These are phyloP conservation scores for Exophiala spinifera DNA, from an alignment of 2,329 filamentous ascomycete genomes.

Conservation along the genomic window DNA sequence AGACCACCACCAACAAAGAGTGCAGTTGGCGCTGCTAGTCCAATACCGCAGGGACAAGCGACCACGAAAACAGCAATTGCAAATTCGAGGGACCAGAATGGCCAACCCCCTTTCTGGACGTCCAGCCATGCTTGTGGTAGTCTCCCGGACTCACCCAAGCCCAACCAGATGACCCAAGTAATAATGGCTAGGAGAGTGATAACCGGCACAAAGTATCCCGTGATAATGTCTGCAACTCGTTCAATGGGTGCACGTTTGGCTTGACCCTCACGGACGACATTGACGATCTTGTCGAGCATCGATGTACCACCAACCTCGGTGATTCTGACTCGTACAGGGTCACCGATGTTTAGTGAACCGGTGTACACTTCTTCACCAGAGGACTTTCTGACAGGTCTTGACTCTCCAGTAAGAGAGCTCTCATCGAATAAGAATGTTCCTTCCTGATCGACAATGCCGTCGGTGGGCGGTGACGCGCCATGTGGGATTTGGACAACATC, in stretches of 20 bases:
- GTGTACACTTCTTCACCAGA: slow-evolving; percentile 44
- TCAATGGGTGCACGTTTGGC: slow-evolving; percentile 49
- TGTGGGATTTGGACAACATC: slow-evolving; percentile 73
- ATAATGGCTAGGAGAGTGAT: slow-evolving; percentile 48
- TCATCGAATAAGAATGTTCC: slow-evolving; percentile 76
- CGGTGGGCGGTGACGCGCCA: slow-evolving; percentile 79
- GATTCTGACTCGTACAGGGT: slow-evolving; percentile 44
- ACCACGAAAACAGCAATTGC: slow-evolving; percentile 85
- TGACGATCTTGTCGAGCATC: slow-evolving; percentile 50
- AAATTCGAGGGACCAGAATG: slow-evolving; percentile 57
- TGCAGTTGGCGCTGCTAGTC: slow-evolving; percentile 82
- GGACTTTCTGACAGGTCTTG: slow-evolving; percentile 44
- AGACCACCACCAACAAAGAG: slow-evolving; percentile 78
- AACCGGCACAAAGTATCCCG: slow-evolving; percentile 49
- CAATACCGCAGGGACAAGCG: slow-evolving; percentile 79
- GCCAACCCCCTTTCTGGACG: slow-evolving; percentile 48
- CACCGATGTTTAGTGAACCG: slow-evolving; percentile 48
- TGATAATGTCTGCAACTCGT: slow-evolving; percentile 46
- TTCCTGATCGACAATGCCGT: slow-evolving; percentile 60
- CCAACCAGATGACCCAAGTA: slow-evolving; percentile 48
- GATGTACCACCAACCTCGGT: slow-evolving; percentile 46
- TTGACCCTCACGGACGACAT: slow-evolving; percentile 49
- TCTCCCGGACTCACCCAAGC: slow-evolving; percentile 42
- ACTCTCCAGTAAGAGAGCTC: slow-evolving; percentile 72
- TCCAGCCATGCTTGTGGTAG: slow-evolving; percentile 51